Evolutionary conservation across 78 protist species (phyloP).

Genomic region (Emiliania huxleyi): DNA sequence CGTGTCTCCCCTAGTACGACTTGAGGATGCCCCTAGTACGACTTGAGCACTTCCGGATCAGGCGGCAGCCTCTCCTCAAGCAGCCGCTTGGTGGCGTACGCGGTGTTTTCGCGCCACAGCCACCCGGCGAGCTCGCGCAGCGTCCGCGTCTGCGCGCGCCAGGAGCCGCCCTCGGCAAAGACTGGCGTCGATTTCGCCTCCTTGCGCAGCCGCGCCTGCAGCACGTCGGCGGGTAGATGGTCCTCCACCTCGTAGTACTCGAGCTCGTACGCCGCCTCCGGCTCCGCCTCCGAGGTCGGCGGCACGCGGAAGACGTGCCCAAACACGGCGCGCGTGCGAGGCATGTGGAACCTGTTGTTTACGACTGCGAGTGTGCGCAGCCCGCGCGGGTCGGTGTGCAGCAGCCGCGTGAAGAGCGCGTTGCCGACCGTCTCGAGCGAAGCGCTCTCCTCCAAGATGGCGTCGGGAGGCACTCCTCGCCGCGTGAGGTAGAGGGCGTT

Average conservation of each 20-base stretch:
- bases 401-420: conserved; percentile 15
- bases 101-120: background rate
- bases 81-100: background rate
- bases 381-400: conserved; percentile 30
- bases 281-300: background rate
- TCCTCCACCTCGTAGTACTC: background rate
- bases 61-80: background rate
- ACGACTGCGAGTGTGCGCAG: conserved; percentile 4
- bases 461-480: background rate
- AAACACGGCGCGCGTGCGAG: conserved; percentile 26
- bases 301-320: background rate
- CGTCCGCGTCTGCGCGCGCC: background rate
- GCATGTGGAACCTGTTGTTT: conserved; percentile 39
- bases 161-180: background rate
- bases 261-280: background rate
- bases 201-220: background rate
- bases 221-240: background rate
- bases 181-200: background rate
- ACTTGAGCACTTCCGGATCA: background rate
- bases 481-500: background rate
- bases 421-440: conserved; percentile 43
- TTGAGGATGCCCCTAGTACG: background rate
- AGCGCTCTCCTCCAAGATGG: background rate
- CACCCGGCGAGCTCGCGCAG: background rate
- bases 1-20: background rate